A percentile compares a stretch with the other conserved stretches of the same genome.
Evolutionary conservation across 805 yeast genomes (phyloP).

Genomic region (Candida khao-thaluensis): DNA sequence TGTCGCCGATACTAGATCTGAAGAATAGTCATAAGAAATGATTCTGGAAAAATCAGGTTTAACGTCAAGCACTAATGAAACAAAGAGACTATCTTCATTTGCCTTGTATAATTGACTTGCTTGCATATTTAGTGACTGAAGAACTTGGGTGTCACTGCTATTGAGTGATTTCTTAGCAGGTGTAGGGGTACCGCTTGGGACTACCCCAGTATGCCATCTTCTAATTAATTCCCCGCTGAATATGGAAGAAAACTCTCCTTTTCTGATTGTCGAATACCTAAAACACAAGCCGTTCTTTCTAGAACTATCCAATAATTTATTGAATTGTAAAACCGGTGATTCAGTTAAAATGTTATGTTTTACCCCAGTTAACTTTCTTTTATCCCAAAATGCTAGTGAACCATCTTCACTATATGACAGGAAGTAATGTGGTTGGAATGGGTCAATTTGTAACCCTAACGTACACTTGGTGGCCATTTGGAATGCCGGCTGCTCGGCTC

Average conservation of each 20-base stretch:
- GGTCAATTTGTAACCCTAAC: slow-evolving; percentile 66
- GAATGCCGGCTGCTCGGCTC: slow-evolving; percentile 61
- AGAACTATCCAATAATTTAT: slow-evolving; percentile 59
- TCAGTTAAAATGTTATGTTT: slow-evolving; percentile 35
- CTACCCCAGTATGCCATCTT: slow-evolving; percentile 74
- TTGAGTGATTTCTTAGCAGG: background rate
- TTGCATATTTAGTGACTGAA: slow-evolving; percentile 35
- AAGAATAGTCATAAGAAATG: slow-evolving; percentile 81
- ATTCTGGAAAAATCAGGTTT: slow-evolving; percentile 79
- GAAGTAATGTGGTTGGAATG: slow-evolving; percentile 63
- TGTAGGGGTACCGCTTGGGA: slow-evolving; percentile 33
- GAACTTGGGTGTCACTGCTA: slow-evolving; percentile 11
- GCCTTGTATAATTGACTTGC: slow-evolving; percentile 37
- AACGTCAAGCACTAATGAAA: slow-evolving; percentile 71
- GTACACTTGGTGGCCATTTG: slow-evolving; percentile 78
- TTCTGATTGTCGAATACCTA: slow-evolving; percentile 61
- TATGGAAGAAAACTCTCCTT: slow-evolving; percentile 74
- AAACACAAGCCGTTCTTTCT: slow-evolving; percentile 65
- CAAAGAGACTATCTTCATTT: slow-evolving; percentile 61
- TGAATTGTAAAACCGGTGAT: slow-evolving; percentile 58
- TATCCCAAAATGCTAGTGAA: slow-evolving; percentile 78
- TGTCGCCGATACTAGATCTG: slow-evolving; percentile 46
- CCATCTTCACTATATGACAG: slow-evolving; percentile 83
- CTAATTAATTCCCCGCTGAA: slow-evolving; percentile 76
- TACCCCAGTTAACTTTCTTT: slow-evolving; percentile 50